Evolutionary conservation across 352 stramenopile genomes (phyloP).

Genomic region (Globisporangium splendens): DNA sequence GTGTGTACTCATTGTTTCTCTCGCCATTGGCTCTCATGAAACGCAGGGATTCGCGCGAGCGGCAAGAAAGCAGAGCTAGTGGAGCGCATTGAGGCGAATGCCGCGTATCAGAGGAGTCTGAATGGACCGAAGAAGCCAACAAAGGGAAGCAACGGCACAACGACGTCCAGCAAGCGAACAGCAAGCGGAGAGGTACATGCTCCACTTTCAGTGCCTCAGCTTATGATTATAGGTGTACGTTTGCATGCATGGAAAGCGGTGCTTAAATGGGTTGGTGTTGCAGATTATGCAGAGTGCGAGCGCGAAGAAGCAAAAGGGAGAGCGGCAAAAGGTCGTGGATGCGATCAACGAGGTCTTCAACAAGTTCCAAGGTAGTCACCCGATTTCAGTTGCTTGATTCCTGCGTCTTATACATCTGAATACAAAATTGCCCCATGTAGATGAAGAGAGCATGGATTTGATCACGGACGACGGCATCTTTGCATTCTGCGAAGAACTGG

Average conservation of each 20-base stretch:
- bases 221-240: too few relatives aligned
- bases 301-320: slow-evolving; percentile 56
- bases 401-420: too few relatives aligned
- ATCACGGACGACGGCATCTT: slow-evolving; percentile 86
- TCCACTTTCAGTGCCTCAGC: neutral
- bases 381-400: too few relatives aligned
- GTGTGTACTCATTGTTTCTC: neutral
- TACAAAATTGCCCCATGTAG: slow-evolving; percentile 2
- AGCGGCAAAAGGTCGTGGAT: slow-evolving; percentile 26
- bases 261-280: too few relatives aligned
- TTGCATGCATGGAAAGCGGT: too few relatives aligned
- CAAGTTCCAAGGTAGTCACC: slow-evolving; percentile 46
- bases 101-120: slow-evolving; percentile 38
- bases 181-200: slow-evolving; percentile 21
- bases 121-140: slow-evolving; percentile 22
- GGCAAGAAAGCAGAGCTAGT: slow-evolving; percentile 78
- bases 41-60: slow-evolving; percentile 58
- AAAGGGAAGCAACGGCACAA: slow-evolving; percentile 20
- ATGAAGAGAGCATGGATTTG: slow-evolving; percentile 50
- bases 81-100: slow-evolving; percentile 60
- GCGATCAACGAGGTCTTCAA: slow-evolving; percentile 60
- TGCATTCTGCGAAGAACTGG: slow-evolving; percentile 62
- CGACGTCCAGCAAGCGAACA: slow-evolving; percentile 26
- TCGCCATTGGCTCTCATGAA: neutral
- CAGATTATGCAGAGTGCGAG: slow-evolving; percentile 9